Base-by-base conservation (phyloP, 768 basidiomycete genomes). In the Dictyophora rubrovolvata region DNA sequence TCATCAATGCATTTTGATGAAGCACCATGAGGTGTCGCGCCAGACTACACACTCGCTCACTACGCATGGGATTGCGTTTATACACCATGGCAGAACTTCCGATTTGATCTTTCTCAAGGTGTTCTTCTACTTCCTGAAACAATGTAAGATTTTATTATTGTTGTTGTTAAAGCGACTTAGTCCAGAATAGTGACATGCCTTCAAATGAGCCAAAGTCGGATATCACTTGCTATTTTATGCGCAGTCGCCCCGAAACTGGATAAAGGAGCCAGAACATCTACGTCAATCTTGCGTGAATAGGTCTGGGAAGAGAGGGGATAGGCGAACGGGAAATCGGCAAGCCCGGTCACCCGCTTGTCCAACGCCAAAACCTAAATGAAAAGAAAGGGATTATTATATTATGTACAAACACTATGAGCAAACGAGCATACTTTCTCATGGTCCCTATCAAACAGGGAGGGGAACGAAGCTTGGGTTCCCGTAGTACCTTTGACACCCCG, bases 401-500 rank as follows among this genome's bases (percentile, higher is more conserved):
- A 14, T 22, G 21, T 48, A 9, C 9, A 33, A 8, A 48, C 10
- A 4, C 20, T 17, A n/a, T 22, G 8, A 9, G 12, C 42, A 42
- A 6, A 21, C 5, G 1, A 35, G 22, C 68, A 17, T 48, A 85
- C 89, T 78, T 98, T 98, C 62, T 83, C 83, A 70, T 99, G 94
- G 69, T 97, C 86, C 0, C 94, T 93, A 61, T 97, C 89, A 67
- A 99, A 98, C 34, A 99, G 75, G 0, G 93, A 77, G 56, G 98
- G 76, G 77, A 98, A 99, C 64, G 89, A 93, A 3, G 91, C 96
- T 71, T 98, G 96, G 0, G 96, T 98, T 9, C 96, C 96, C 0
- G 96, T 99, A 0, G 96, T 98, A n/a, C 96, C 96, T 73, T 99
- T 99, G 54, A 95, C 96, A 50, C 96, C 96, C 56, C 96, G 83